These are phyloP conservation scores for Botrytis deweyae DNA, from an alignment of 2,329 filamentous ascomycete genomes.

Conservation along the genomic window DNA sequence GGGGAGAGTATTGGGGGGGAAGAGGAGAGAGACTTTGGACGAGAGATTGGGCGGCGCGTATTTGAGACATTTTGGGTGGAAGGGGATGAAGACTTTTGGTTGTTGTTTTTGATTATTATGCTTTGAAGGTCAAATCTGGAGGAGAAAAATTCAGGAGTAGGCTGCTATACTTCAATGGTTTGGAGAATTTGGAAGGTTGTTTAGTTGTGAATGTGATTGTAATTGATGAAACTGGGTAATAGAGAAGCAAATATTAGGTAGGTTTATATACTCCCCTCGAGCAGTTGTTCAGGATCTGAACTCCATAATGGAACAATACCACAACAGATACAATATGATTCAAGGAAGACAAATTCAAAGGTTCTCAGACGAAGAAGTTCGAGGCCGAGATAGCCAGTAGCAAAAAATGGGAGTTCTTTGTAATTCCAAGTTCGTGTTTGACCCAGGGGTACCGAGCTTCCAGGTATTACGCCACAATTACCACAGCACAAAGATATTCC, in stretches of 20 bases:
- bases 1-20: neutral
- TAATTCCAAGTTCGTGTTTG: too few relatives aligned
- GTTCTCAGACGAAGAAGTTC: fast-evolving
- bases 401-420: neutral
- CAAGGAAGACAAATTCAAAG: neutral
- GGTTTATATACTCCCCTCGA: neutral
- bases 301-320: neutral
- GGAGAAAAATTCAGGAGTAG: too few relatives aligned
- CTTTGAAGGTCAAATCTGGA: too few relatives aligned
- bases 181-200: too few relatives aligned
- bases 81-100: too few relatives aligned
- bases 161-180: too few relatives aligned
- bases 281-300: neutral
- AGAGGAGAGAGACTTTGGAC: neutral
- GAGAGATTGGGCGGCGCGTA: neutral
- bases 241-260: too few relatives aligned
- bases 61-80: neutral
- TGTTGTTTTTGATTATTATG: too few relatives aligned
- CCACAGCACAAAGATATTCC: neutral
- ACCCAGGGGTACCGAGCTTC: neutral
- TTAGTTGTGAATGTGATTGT: too few relatives aligned
- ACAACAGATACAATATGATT: neutral
- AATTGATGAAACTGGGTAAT: too few relatives aligned
- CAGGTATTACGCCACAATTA: neutral
- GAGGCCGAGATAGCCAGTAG: neutral